A percentile compares a stretch with the other conserved stretches of the same genome.
These are phyloP conservation scores for Tuber aestivum DNA, from an alignment of 495 filamentous ascomycete species.

Conservation along the genomic window DNA sequence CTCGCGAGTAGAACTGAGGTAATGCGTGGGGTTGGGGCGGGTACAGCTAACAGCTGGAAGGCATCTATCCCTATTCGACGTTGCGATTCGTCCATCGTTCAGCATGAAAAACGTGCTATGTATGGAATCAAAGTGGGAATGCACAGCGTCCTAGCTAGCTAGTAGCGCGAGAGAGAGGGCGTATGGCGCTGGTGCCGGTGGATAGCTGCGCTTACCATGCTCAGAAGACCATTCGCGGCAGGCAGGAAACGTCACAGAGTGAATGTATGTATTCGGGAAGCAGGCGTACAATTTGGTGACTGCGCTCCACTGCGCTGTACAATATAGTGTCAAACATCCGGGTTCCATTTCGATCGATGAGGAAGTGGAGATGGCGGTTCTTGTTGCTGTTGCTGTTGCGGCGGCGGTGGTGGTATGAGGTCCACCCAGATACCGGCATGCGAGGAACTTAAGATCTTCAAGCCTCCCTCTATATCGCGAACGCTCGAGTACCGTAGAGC, in stretches of 20 bases:
- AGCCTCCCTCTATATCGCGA: not conserved
- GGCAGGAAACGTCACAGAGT: not conserved
- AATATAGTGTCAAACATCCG: not conserved
- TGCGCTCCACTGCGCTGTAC: not conserved
- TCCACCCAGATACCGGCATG: not conserved
- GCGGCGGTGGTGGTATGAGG: not conserved
- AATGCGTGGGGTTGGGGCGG: not conserved
- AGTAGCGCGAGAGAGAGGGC: not conserved
- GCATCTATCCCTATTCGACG: not conserved
- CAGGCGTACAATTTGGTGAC: not conserved
- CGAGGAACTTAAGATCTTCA: conserved; percentile 2
- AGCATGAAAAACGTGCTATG: not conserved
- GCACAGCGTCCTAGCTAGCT: not conserved
- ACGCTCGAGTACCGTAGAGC: not conserved
- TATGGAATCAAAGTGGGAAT: not conserved
- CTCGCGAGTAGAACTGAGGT: not conserved
- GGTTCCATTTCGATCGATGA: not conserved
- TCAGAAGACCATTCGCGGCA: not conserved
- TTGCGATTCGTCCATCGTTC: conserved; percentile 2
- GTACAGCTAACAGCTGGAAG: not conserved
- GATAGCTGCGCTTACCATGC: not conserved
- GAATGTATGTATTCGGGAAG: not conserved
- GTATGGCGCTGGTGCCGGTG: not conserved
- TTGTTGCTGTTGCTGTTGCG: too few species aligned
- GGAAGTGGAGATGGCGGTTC: not conserved